Base-by-base conservation (phyloP, 2,329 filamentous ascomycete genomes). In the Pezicula radicicola region DNA sequence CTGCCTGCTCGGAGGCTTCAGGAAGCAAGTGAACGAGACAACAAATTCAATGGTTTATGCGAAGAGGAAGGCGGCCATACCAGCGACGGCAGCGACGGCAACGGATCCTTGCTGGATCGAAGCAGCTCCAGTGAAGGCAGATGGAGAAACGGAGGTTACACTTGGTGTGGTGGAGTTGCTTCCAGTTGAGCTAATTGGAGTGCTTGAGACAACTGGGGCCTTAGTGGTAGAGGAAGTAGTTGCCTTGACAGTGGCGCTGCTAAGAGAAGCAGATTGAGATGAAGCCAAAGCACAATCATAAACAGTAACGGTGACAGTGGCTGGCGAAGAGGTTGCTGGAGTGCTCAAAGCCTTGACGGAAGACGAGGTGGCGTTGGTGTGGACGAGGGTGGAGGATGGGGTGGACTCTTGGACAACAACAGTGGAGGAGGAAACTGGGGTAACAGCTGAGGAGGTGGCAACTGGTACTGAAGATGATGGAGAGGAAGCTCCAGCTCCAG, bases 51-150 rank as follows among this genome's bases (percentile, higher is more conserved):
- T 55, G 57, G 61, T 58, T 66, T 67, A 67, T 58, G 59, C 63
- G 61, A 70, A 55, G 56, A 68, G 46, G 58, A 66, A 55, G 57
- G 62, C 60, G 50, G 61, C 56, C 46, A 60, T 37, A 52, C 58
- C 60, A 45, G 52, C 52, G 54, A 54, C 39, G 33, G 53, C 53
- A 43, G 55, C 61, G 47, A 75, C 28, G 64, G 62, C 25, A 67
- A 66, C 35, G 61, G 64, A 56, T 57, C 60, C 28, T 64, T 59
- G 28, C 53, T 65, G 30, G 63, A 55, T 61, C 30, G 65, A 64
- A 30, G 65, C 64, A 42, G 66, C 61, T 15, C 62, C 60, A 6
- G 66, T 57, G 35, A 61, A 56, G 18, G 49, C 42, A 9, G 51
- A 37, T 51, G 58, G 56, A 35, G 55, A 49, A 21, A 54, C 25